A percentile compares a stretch with the other conserved stretches of the same genome.
Conservation (phyloP, 108 stramenopile genomes). For the Conticribra weissflogii region DNA sequence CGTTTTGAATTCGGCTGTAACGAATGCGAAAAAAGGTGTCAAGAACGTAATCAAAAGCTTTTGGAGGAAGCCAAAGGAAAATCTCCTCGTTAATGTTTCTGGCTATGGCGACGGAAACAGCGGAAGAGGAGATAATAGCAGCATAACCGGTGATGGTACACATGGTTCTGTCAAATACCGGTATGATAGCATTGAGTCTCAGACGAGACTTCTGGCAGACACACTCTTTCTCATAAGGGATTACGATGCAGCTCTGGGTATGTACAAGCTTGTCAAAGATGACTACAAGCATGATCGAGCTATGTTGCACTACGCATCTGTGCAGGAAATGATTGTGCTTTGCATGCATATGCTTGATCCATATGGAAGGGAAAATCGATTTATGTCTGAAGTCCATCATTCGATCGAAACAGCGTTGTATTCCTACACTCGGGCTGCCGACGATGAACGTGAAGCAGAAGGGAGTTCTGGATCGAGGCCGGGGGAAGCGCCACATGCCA, state of each 20-base stretch:
- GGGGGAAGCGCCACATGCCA: conserved; percentile 58
- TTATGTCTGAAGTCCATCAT: conserved; percentile 37
- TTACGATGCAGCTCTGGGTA: conserved; percentile 74
- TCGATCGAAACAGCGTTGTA: conserved; percentile 74
- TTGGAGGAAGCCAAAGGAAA: conserved; percentile 80
- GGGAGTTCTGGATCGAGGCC: conserved; percentile 51
- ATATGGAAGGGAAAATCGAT: conserved; percentile 32
- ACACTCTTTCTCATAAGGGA: conserved; percentile 86
- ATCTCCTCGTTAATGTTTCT: conserved; percentile 17
- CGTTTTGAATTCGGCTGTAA: conserved; percentile 76
- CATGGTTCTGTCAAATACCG: conserved; percentile 55
- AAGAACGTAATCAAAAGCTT: conserved; percentile 84
- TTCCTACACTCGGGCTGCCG: conserved; percentile 75
- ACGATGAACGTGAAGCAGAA: conserved; percentile 61
- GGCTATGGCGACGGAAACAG: conserved; percentile 16
- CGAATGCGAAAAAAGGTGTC: conserved; percentile 86
- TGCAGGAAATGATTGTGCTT: conserved; percentile 86
- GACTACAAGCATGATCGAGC: conserved; percentile 89
- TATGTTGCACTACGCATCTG: conserved; percentile 68
- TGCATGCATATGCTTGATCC: conserved; percentile 73
- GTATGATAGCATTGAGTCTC: conserved; percentile 84
- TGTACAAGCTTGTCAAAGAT: conserved; percentile 82
- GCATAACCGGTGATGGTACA: background rate
- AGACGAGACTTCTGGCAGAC: conserved; percentile 86
- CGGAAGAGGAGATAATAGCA: conserved; percentile 21